Evolutionary conservation across 768 basidiomycete species (phyloP).

Genomic region (Daedaleopsis sinensis): DNA sequence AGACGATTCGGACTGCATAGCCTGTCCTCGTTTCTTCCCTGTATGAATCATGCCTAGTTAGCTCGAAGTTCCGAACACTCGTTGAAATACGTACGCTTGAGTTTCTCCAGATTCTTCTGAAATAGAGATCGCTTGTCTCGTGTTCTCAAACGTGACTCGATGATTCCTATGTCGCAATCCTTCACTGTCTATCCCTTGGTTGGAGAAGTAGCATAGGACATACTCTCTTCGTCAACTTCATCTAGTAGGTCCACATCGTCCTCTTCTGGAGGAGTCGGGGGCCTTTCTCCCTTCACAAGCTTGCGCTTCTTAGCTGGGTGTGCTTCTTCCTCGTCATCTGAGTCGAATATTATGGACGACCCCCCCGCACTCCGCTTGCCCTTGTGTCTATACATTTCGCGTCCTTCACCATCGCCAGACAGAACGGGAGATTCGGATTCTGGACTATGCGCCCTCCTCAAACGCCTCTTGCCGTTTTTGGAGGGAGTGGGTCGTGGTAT

Average conservation of each 20-base stretch:
- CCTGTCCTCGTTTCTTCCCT: slow-evolving; percentile 50
- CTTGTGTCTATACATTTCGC: slow-evolving; percentile 22
- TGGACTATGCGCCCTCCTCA: slow-evolving; percentile 21
- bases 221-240: slow-evolving; percentile 62
- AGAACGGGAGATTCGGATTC: slow-evolving; percentile 9
- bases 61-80: background rate
- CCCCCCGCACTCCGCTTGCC: slow-evolving; percentile 23
- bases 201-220: slow-evolving; percentile 1
- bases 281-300: slow-evolving; percentile 46
- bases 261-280: slow-evolving; percentile 43
- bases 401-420: slow-evolving; percentile 7
- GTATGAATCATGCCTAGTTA: background rate
- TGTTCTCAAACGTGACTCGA: slow-evolving; percentile 63
- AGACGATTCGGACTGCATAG: slow-evolving; percentile 31
- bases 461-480: slow-evolving; percentile 19
- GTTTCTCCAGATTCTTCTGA: slow-evolving; percentile 63
- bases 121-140: slow-evolving; percentile 62
- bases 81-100: slow-evolving; percentile 55
- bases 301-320: slow-evolving; percentile 39
- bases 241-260: slow-evolving; percentile 47
- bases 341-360: slow-evolving; percentile 27
- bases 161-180: slow-evolving; percentile 48
- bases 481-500: slow-evolving; percentile 26
- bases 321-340: slow-evolving; percentile 38
- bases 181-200: background rate